Percentiles rank a stretch among this genome's conserved stretches.
Evolutionary conservation across 2,329 filamentous ascomycete genomes (phyloP).

Genomic region (Beauveria varroae): DNA sequence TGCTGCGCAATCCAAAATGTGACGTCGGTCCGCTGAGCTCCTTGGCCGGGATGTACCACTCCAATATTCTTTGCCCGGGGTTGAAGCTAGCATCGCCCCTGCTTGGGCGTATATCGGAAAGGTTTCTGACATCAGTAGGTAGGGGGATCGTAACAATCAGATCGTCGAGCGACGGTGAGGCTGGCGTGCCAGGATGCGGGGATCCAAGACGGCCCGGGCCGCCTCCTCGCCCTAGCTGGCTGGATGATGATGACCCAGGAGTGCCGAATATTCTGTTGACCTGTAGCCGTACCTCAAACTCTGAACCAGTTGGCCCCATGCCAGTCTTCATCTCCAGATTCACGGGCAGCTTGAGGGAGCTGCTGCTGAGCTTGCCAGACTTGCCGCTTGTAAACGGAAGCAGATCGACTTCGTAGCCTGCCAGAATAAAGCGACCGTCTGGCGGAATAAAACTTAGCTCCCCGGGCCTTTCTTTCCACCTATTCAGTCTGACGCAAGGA

Average conservation of each 20-base stretch:
- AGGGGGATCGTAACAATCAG: conserved; percentile 72
- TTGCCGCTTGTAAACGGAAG: conserved; percentile 61
- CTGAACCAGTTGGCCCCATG: conserved; percentile 65
- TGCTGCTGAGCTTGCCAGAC: conserved; percentile 45
- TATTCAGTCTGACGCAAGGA: conserved; percentile 83
- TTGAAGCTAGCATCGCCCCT: conserved; percentile 79
- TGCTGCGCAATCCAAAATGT: conserved; percentile 70
- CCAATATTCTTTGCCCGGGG: conserved; percentile 61
- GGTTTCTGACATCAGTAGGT: conserved; percentile 69
- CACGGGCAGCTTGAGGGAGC: conserved; percentile 72
- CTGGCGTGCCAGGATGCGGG: conserved; percentile 45
- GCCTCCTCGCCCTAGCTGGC: conserved; percentile 32
- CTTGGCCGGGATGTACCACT: conserved; percentile 77
- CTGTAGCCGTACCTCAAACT: conserved; percentile 80
- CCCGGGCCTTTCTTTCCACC: conserved; percentile 82
- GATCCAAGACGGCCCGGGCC: conserved; percentile 33
- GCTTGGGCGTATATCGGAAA: conserved; percentile 73
- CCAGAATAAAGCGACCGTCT: conserved; percentile 87
- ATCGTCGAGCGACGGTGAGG: conserved; percentile 62
- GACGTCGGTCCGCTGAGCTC: conserved; percentile 62
- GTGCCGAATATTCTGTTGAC: conserved; percentile 57
- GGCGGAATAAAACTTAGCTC: conserved; percentile 95
- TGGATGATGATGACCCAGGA: conserved; percentile 26
- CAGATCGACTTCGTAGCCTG: conserved; percentile 89
- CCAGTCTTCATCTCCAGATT: conserved; percentile 74